A percentile compares a stretch with the other conserved stretches of the same genome.
These are phyloP conservation scores for Arctium minus DNA, from an alignment of 129 eudicot genomes.

Conservation along the genomic window DNA sequence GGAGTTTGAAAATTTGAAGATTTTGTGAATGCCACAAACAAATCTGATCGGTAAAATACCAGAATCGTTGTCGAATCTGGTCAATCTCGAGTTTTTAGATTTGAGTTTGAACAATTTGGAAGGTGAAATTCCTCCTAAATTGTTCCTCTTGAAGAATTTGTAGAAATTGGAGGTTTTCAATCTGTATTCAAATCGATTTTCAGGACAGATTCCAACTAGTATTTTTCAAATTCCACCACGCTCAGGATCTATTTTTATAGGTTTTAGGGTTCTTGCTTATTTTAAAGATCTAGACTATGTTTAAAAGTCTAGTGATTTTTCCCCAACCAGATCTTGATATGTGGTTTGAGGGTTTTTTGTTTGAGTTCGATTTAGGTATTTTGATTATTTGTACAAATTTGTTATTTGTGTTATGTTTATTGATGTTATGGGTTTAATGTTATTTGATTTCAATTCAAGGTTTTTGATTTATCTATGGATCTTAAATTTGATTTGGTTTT, in stretches of 20 bases:
- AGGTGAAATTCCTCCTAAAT: slow-evolving; percentile 59
- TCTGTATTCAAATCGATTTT: slow-evolving; percentile 44
- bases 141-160: slow-evolving; percentile 55
- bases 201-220: slow-evolving; percentile 48
- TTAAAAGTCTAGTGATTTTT: too few relatives aligned
- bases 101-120: slow-evolving; percentile 45
- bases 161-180: slow-evolving; percentile 41
- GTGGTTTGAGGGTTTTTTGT: too few relatives aligned
- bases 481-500: too few relatives aligned
- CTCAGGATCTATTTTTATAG: slow-evolving; percentile 7
- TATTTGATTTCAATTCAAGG: too few relatives aligned
- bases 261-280: too few relatives aligned
- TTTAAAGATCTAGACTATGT: too few relatives aligned
- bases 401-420: too few relatives aligned
- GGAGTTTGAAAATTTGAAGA: slow-evolving; percentile 51
- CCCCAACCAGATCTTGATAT: too few relatives aligned
- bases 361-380: too few relatives aligned
- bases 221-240: slow-evolving; percentile 34
- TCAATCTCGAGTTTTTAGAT: slow-evolving; percentile 50
- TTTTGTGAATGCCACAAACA: slow-evolving; percentile 46
- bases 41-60: slow-evolving; percentile 61
- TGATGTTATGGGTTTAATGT: too few relatives aligned
- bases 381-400: too few relatives aligned
- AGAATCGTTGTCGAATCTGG: slow-evolving; percentile 38
- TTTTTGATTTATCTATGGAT: too few relatives aligned